Evolutionary conservation across 257 asterid species (phyloP).

Genomic region (Linaria vulgaris): DNA sequence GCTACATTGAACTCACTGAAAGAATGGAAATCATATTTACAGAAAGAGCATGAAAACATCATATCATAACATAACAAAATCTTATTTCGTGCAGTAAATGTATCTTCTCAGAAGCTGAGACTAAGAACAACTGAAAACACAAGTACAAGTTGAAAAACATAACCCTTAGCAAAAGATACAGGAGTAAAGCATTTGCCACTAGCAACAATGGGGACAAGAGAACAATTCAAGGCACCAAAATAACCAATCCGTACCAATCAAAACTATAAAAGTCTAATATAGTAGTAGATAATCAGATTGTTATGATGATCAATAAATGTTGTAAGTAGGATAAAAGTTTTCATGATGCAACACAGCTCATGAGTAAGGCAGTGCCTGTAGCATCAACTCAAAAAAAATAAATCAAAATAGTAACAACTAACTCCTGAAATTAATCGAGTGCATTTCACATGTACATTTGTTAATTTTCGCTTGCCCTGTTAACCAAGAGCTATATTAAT

Average conservation of each 20-base stretch:
- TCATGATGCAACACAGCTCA: not conserved
- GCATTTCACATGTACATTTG: not conserved
- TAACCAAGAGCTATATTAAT: conserved; percentile 4
- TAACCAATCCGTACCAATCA: not conserved
- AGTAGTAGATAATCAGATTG: not conserved
- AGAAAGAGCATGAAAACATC: not conserved
- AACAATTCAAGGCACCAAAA: not conserved
- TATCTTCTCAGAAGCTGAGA: conserved; percentile 2
- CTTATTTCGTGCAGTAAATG: not conserved
- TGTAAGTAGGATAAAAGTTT: not conserved
- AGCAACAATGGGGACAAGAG: not conserved
- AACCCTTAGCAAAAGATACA: not conserved
- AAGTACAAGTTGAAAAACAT: not conserved
- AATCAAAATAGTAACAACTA: not conserved
- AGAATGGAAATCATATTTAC: not conserved
- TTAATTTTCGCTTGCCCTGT: not conserved
- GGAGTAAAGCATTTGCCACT: not conserved
- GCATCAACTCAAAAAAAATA: not conserved
- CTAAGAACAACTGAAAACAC: not conserved
- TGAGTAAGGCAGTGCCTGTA: conserved; percentile 4
- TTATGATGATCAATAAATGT: not conserved
- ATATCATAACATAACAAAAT: not conserved
- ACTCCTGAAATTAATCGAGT: not conserved
- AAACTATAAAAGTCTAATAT: not conserved
- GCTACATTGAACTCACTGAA: not conserved